Conservation (phyloP, 495 filamentous ascomycete species). For the Neurospora sp. region DNA sequence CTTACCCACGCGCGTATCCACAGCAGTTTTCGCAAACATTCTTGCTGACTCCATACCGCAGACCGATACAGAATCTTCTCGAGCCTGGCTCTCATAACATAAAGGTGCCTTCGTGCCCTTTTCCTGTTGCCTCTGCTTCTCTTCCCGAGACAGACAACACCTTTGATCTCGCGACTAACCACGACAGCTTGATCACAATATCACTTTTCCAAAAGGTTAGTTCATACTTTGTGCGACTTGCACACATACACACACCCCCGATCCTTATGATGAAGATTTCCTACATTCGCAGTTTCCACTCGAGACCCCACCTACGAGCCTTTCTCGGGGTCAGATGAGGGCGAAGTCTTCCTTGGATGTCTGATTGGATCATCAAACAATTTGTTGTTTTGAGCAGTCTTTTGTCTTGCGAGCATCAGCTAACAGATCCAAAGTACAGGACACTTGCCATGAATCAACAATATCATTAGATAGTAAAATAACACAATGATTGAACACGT, state of each 20-base stretch:
- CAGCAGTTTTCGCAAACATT: not conserved
- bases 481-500: not conserved
- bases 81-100: not conserved
- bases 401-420: not conserved
- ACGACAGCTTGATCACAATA: not conserved
- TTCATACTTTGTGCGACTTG: slow-evolving; percentile 2
- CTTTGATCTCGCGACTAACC: not conserved
- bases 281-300: slow-evolving; percentile 63
- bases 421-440: slow-evolving; percentile 11
- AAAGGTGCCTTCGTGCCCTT: not conserved
- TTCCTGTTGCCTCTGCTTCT: not conserved
- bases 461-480: not conserved
- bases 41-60: not conserved
- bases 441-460: not conserved
- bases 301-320: slow-evolving; percentile 46
- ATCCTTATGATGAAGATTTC: slow-evolving; percentile 43
- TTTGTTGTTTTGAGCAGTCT: slow-evolving; percentile 4
- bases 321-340: slow-evolving; percentile 45
- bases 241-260: not conserved
- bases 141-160: not conserved
- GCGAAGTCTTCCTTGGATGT: slow-evolving; percentile 55
- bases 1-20: slow-evolving; percentile 3
- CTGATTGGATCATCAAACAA: slow-evolving; percentile 31
- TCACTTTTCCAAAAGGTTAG: slow-evolving; percentile 11
- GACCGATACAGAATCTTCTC: not conserved